Base-by-base conservation (phyloP, 202 grass and related monocot genomes). In the Elaeis oleifera region DNA sequence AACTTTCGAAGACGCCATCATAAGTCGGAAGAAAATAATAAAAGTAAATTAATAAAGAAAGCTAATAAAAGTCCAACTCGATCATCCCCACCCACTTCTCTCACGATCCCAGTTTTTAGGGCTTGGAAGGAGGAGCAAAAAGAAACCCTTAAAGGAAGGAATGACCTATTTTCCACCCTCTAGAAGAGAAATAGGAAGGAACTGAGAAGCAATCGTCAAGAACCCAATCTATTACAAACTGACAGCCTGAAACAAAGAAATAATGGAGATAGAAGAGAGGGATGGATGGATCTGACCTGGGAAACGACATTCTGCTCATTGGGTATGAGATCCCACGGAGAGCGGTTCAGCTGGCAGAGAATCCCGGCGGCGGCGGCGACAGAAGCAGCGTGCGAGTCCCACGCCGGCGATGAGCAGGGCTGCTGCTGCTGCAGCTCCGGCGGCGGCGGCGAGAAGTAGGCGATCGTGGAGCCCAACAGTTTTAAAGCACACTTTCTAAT, bases 291-390 rank as follows among this genome's bases (percentile, higher is more conserved):
- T 62, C 68, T 67, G 67, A 83, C 86, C 65, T 86, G 58, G 36
- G 36, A 44, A 44, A 44, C 3, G 36, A 8, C 36, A 44, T 44
- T 9, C 22, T 62, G 68, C 67, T 67, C 76, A 53, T 84, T 73
- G 51, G 56, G 24, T 54, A 78, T 67, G 51, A 83, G 77, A 67
- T 95, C 82, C 80, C 79, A 86, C 0, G 85, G 80, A 18, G 82
- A 82, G 64, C 74, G 54, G 78, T 63, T 95, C 28, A 79, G 77
- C 83, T 79, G 52, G 68, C 77, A 90, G 60, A 68, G 16, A 16
- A 74, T 39, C 4, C n/a, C 54, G 1, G 58, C 24, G 3, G 39
- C 18, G 27, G 5, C 5, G 1, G 39, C 25, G 19, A 18, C 32
- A 29, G 36, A 27, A 54, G 52, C 9, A 61, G 53, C 19, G 15